These are phyloP conservation scores for Alternaria novae-zelandiae DNA, from an alignment of 2,329 filamentous ascomycete species.

Conservation along the genomic window DNA sequence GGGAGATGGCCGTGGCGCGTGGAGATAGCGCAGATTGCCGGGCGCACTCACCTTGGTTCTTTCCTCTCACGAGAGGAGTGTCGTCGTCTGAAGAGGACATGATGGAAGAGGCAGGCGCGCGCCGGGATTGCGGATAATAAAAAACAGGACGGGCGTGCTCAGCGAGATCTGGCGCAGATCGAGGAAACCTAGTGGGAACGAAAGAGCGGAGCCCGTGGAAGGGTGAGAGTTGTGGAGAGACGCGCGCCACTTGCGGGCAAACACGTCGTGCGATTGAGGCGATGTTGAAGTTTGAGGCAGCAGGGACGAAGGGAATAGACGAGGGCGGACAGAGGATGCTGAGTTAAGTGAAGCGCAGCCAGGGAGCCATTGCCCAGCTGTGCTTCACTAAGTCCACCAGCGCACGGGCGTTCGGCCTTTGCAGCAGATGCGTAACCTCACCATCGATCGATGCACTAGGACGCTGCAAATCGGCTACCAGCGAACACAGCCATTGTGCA, in stretches of 20 bases:
- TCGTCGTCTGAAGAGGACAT: conserved; percentile 81
- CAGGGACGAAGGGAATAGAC: conserved; percentile 21
- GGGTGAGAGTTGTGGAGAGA: conserved; percentile 12
- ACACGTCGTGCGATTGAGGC: conserved; percentile 19
- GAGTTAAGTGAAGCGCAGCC: conserved; percentile 35
- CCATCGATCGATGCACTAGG: background rate
- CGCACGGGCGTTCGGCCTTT: conserved; percentile 32
- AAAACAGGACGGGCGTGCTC: conserved; percentile 33
- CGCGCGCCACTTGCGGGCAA: conserved; percentile 24
- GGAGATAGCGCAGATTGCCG: background rate
- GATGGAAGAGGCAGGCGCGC: conserved; percentile 31
- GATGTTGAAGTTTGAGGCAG: conserved; percentile 27
- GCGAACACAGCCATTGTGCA: background rate
- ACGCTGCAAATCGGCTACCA: background rate
- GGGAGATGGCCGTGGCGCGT: conserved; percentile 25
- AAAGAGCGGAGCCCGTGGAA: conserved; percentile 29
- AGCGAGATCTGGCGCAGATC: conserved; percentile 39
- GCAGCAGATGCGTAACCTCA: conserved; percentile 24
- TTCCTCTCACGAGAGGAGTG: conserved; percentile 70
- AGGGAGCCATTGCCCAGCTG: conserved; percentile 27
- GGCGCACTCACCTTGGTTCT: conserved; percentile 64
- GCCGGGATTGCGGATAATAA: conserved; percentile 27
- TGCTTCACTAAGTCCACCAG: conserved; percentile 27
- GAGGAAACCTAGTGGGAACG: conserved; percentile 32
- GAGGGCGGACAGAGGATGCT: conserved; percentile 37